Evolutionary conservation across 2,329 filamentous ascomycete species (phyloP).

Genomic region (Pseudogymnoascus sp.): DNA sequence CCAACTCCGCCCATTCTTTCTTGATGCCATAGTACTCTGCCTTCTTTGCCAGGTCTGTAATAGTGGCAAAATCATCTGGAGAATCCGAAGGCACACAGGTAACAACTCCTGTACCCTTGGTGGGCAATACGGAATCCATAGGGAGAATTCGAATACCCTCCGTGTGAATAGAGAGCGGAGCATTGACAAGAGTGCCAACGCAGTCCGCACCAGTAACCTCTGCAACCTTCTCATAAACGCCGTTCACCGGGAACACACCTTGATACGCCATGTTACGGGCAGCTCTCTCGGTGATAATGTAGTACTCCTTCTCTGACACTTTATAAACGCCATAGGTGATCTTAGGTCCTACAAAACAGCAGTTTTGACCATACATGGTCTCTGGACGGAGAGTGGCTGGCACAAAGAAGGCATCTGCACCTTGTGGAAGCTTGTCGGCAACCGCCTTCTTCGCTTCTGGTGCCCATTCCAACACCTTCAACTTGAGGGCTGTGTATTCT

Average conservation of each 20-base stretch:
- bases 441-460: constrained; percentile 65
- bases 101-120: constrained; percentile 94
- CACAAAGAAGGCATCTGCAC: constrained; percentile 78
- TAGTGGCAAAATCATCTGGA: constrained; percentile 88
- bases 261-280: constrained; percentile 97
- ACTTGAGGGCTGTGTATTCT: constrained; percentile 88
- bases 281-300: constrained; percentile 71
- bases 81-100: constrained; percentile 94
- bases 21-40: constrained; percentile 92
- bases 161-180: constrained; percentile 79
- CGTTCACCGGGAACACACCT: constrained; percentile 72
- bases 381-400: constrained; percentile 89
- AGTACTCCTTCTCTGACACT: constrained; percentile 71
- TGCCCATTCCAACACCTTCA: constrained; percentile 86
- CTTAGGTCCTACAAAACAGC: constrained; percentile 88
- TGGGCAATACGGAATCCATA: constrained; percentile 88
- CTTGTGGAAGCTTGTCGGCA: constrained; percentile 70
- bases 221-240: constrained; percentile 66
- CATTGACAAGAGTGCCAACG: constrained; percentile 82
- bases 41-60: constrained; percentile 86
- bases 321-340: constrained; percentile 87
- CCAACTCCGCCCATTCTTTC: constrained; percentile 90
- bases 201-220: constrained; percentile 73
- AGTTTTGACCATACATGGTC: constrained; percentile 98
- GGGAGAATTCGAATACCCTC: constrained; percentile 82